phyloP scores from a whole-genome alignment of 2,329 filamentous ascomycete genomes.

The Alternaria viburni region DNA sequence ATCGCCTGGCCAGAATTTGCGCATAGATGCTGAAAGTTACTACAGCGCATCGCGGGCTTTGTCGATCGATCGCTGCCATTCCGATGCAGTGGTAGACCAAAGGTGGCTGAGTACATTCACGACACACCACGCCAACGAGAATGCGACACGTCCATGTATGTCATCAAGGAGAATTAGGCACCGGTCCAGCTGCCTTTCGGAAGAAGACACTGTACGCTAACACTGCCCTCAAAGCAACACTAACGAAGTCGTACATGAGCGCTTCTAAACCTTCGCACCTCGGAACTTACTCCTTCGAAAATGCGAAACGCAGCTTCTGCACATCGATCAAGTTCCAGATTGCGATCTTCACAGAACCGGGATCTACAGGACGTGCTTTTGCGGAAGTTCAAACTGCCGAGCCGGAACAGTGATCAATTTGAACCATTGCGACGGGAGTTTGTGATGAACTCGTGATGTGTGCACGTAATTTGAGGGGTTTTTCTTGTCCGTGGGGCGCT shows the following conservation, averaged over 20 bases:
- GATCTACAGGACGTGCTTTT: neutral
- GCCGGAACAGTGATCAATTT: neutral
- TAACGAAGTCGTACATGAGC: neutral
- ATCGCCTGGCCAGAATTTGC: neutral
- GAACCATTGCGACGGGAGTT: neutral
- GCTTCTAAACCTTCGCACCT: neutral
- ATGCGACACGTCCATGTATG: neutral
- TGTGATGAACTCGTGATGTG: neutral
- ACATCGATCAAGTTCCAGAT: neutral
- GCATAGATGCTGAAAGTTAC: neutral
- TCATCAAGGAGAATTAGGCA: neutral
- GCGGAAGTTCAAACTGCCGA: neutral
- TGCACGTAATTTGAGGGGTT: neutral
- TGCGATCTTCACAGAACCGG: neutral
- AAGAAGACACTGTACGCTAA: neutral
- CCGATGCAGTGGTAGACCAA: neutral
- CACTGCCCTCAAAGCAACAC: neutral
- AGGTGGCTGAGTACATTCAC: neutral
- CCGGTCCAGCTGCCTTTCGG: neutral
- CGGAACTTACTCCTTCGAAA: neutral
- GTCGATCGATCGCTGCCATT: neutral
- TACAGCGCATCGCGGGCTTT: neutral
- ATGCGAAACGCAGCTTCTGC: neutral
- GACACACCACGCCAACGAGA: neutral
- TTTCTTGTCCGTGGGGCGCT: neutral